Base-by-base conservation (phyloP, 1,139 yeast genomes). In the Saccharomyces hybrid region DNA sequence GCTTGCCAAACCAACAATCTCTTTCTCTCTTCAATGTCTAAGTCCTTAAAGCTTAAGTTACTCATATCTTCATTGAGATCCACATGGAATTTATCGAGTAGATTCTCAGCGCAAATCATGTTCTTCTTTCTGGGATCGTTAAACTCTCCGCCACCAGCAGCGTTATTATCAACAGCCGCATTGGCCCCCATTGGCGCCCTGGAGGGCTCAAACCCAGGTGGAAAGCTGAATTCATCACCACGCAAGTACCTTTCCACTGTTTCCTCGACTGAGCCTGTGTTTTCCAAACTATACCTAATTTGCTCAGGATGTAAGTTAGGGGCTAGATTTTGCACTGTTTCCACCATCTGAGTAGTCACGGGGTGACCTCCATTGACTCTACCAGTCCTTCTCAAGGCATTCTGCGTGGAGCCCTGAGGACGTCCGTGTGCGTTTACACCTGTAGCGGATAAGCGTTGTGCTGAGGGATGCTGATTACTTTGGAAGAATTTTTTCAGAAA, bases 311-410 rank as follows among this genome's bases (percentile, higher is more conserved):
- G 75, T 50, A 87, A 73, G 34, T 76, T 76, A 1, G 97, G 96
- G 0, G 88, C 95, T 54, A 89, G 76, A 31, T 89, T 80, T 61
- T 83, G 88, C 1, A 89, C 96, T 0, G 86, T 83, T 58, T 85
- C 91, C 50, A 89, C 76, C 97, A 89, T 89, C 56, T 79, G 81
- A n/a, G 77, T 79, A 2, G 88, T 84, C 23, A 85, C 84, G 2
- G 75, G 28, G 9, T 27, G 31, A 14, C 48, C 31, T 9, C 31
- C 48, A 23, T 42, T 44, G 11, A 41, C 7, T 11, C 28, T 23
- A 29, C 31, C 27, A 2, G 70, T 51, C 57, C 70, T 59, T 41
- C 60, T 53, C 41, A 51, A 25, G 14, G 50, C 14, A 9, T 51
- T 46, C 19, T 29, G 47, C 11, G 32, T 26, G 13, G 49, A 28